Conservation (phyloP, 257 asterid species). For the Ophiorrhiza pumila region DNA sequence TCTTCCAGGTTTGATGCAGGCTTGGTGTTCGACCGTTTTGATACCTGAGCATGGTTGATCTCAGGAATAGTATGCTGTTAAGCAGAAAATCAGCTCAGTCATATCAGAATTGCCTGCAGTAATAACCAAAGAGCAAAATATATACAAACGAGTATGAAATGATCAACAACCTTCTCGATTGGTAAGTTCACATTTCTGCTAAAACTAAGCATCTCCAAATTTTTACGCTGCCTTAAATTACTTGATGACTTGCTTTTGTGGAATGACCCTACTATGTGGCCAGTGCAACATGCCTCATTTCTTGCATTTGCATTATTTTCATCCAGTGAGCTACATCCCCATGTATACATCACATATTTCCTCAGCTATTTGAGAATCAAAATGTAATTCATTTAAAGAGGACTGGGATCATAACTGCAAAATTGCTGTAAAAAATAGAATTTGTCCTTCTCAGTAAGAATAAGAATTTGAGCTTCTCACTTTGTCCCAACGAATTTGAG, state of each 20-base stretch:
- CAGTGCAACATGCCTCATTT: constrained; percentile 47
- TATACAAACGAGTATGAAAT: constrained; percentile 12
- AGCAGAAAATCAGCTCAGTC: constrained; percentile 21
- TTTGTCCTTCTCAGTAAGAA: not conserved
- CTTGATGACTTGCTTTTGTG: constrained; percentile 41
- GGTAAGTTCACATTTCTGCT: constrained; percentile 41
- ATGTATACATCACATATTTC: constrained; percentile 78
- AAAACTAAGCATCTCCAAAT: constrained; percentile 44
- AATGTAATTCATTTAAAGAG: not conserved
- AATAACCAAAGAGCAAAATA: constrained; percentile 10
- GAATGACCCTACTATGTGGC: constrained; percentile 40
- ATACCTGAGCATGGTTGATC: constrained; percentile 33
- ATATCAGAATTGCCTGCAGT: constrained; percentile 22
- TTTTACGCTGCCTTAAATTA: constrained; percentile 33
- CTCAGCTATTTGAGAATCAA: constrained; percentile 52
- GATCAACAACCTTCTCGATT: constrained; percentile 44
- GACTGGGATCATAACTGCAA: constrained; percentile 5
- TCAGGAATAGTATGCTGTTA: constrained; percentile 49
- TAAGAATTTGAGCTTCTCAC: constrained; percentile 59
- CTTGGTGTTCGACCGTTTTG: constrained; percentile 29
- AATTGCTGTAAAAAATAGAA: not conserved
- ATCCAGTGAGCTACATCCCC: constrained; percentile 60
- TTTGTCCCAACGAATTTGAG: constrained; percentile 79
- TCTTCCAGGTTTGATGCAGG: constrained; percentile 29
- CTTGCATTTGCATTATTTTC: constrained; percentile 37